Evolutionary conservation across 257 asterid genomes (phyloP).

Genomic region (Nicotiana knightiana): DNA sequence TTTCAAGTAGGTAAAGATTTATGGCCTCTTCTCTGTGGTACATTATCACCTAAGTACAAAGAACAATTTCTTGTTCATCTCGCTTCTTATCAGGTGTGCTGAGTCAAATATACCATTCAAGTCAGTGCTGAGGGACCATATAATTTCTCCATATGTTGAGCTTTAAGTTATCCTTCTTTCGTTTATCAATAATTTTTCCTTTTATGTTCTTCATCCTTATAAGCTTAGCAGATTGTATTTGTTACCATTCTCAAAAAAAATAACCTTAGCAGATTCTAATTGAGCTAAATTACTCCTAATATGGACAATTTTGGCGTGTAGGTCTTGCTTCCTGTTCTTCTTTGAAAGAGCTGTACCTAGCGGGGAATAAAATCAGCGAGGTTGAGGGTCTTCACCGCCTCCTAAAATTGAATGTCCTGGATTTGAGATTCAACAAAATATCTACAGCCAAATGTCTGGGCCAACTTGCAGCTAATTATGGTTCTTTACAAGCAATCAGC

Average conservation of each 20-base stretch:
- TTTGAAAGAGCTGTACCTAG: slow-evolving; percentile 80
- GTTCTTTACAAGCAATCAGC: slow-evolving; percentile 80
- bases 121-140: not conserved
- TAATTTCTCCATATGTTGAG: not conserved
- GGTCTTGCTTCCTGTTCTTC: slow-evolving; percentile 93
- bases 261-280: not conserved
- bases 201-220: not conserved
- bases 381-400: slow-evolving; percentile 99
- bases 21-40: not conserved
- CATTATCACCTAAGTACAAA: not conserved
- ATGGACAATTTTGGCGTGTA: slow-evolving; percentile 21
- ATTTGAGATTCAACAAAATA: slow-evolving; percentile 89
- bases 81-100: not conserved
- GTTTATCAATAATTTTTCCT: not conserved
- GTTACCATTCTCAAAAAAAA: no score
- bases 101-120: not conserved
- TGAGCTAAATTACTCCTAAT: not conserved
- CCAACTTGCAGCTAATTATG: slow-evolving; percentile 95
- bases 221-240: not conserved
- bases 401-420: slow-evolving; percentile 71
- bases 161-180: not conserved
- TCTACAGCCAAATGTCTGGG: slow-evolving; percentile 87
- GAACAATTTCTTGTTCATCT: not conserved
- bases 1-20: not conserved
- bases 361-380: slow-evolving; percentile 95